Evolutionary conservation across 441 rosid genomes (phyloP).

Genomic region (Gossypium aridum): DNA sequence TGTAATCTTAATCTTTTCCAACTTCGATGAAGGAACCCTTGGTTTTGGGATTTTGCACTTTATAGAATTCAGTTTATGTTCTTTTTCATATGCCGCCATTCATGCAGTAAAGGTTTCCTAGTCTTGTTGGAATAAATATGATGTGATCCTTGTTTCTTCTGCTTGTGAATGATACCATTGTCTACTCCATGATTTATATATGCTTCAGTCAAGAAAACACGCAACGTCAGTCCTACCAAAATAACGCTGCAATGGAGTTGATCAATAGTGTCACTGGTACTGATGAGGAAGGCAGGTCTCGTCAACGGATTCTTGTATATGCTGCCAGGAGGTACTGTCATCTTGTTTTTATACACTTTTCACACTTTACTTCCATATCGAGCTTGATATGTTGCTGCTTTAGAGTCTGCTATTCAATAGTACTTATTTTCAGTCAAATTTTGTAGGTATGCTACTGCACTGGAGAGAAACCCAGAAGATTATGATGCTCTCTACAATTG

Average conservation of each 20-base stretch:
- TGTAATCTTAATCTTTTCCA: background rate
- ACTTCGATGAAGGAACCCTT: background rate
- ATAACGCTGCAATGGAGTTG: conserved; percentile 81
- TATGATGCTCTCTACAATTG: conserved; percentile 95
- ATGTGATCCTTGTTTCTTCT: background rate
- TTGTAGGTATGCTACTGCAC: conserved; percentile 81
- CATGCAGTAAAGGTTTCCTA: background rate
- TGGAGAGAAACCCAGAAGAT: conserved; percentile 90
- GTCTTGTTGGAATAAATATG: background rate
- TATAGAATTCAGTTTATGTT: background rate
- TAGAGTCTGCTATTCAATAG: background rate
- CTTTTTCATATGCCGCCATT: background rate
- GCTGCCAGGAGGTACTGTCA: conserved; percentile 83
- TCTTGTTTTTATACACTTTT: background rate
- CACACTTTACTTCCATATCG: background rate
- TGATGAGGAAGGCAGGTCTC: conserved; percentile 95
- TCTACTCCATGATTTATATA: conserved; percentile 5
- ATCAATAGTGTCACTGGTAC: conserved; percentile 72
- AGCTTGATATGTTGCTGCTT: background rate
- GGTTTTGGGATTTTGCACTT: background rate
- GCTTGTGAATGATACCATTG: background rate
- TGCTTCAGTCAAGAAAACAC: conserved; percentile 59
- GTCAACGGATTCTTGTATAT: conserved; percentile 92
- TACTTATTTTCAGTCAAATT: conserved; percentile 16
- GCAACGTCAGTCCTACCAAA: conserved; percentile 51